Evolutionary conservation across 441 rosid genomes (phyloP), one percentile per base, ranked within the genome.

Genomic region (Eugenia klotzschiana): DNA sequence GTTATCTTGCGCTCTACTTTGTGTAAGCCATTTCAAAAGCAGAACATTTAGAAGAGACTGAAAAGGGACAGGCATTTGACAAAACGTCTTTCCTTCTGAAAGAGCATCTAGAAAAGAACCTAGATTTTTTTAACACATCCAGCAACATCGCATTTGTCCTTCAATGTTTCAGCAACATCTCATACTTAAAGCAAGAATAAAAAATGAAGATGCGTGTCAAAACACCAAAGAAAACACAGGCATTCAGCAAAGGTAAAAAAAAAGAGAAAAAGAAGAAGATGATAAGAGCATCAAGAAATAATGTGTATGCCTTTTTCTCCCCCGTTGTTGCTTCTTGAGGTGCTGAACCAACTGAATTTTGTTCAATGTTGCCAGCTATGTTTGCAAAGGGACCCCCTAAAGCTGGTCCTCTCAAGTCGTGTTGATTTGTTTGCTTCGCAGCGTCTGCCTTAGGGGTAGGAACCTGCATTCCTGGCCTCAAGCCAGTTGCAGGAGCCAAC

Each of bases 391-490:
- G 90, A 88, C 89, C 96, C 83, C 89, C 93, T 85, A 88, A 83
- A 29, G 82, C 89, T 33, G 90, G 91, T 60, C 84, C 92, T 89
- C 90, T 86, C 41, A 90, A 77, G 84, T 91, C 91, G 84, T 83
- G 92, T 88, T 91, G 96, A 86, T 89, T 92, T 84, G 90, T 33
- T 86, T 88, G 51, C 79, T 54, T 83, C 27, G 84, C 90, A 83
- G 89, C 86, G 60, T 89, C 93, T 85, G 87, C 88, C 80, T 84
- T 91, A 80, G 97, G 84, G 52, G 74, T 88, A 79, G 91, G 84
- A 82, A 82, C 88, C 25, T 86, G 93, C 89, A 87, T 87, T 79
- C 94, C 94, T 84, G 96, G 96, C 90, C 96, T 95, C 84, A 90
- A 88, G 86, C 92, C 95, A 89, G 93, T 82, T 50, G 88, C 89